A percentile compares a stretch with the other conserved stretches of the same genome.
Evolutionary conservation across 495 filamentous ascomycete genomes (phyloP).

Genomic region (Aspergillus nidulans): DNA sequence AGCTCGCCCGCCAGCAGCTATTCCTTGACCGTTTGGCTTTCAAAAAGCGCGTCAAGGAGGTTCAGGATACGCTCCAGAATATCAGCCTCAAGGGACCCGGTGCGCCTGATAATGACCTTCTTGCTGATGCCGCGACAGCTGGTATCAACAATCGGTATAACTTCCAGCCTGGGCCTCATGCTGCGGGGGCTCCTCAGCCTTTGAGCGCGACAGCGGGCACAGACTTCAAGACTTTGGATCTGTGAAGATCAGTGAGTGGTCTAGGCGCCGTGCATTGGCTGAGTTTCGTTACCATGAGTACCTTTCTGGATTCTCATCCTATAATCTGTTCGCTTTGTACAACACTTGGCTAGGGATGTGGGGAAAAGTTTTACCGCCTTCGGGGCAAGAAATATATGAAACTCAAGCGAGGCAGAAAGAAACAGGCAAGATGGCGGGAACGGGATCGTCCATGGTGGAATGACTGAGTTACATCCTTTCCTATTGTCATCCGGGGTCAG

Average conservation of each 20-base stretch:
- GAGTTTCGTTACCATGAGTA: background rate
- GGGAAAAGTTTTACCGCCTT: background rate
- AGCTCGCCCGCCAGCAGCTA: constrained; percentile 83
- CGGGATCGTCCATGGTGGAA: too few species aligned
- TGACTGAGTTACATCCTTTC: background rate
- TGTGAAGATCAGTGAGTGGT: constrained; percentile 24
- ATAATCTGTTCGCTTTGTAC: constrained; percentile 28
- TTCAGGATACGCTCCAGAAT: constrained; percentile 69
- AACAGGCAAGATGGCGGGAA: too few species aligned
- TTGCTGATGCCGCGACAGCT: constrained; percentile 42
- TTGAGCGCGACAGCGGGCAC: constrained; percentile 57
- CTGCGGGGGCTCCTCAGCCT: constrained; percentile 52
- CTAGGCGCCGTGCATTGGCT: background rate
- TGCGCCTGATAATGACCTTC: constrained; percentile 52
- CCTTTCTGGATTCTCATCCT: constrained; percentile 9
- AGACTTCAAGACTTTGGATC: constrained; percentile 45
- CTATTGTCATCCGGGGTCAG: background rate
- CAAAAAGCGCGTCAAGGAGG: constrained; percentile 77
- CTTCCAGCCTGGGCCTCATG: constrained; percentile 50
- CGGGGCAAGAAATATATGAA: background rate
- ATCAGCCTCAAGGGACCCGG: constrained; percentile 52
- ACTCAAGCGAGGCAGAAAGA: too few species aligned
- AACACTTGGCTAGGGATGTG: constrained; percentile 13
- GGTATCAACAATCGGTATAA: constrained; percentile 54
- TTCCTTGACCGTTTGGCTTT: constrained; percentile 89